Evolutionary conservation across 1,284 basidiomycete species (phyloP), one percentile per base, ranked within the genome.

Genomic region (Rhodotorula sp.): DNA sequence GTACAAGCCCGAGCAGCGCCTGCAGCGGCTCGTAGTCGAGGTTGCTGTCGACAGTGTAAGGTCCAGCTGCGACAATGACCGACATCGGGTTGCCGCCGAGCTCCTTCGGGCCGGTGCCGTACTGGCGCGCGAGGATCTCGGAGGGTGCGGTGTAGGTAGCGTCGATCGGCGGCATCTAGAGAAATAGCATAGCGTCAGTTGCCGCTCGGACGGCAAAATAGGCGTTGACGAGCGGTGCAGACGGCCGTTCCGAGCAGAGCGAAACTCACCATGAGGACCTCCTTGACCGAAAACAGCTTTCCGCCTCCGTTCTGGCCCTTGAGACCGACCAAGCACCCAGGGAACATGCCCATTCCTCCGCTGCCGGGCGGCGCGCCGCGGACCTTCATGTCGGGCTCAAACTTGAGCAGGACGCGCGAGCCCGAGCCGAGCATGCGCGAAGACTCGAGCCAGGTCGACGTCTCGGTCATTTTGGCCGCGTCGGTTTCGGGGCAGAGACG

Each of bases 251-350:
- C 13, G 41, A 46, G n/a, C 16, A 17, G 27, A 23, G 17, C 10
- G 21, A 9, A 21, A 80, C 84, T 69, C 74, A 91, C 93, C 77
- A 89, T 84, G 50, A 97, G 81, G 19, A 97, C 85, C 79, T 98
- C 93, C 42, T 88, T 87, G 0, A 90, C 94, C 21, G 88, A 85
- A 80, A 97, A 99, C 80, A 88, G 88, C 4, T 88, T 89, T 8
- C 92, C 94, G 2, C 93, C 92, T 3, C 93, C 94, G 80, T 98
- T 98, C 78, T 87, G 87, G 0, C 97, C 97, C 75, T 88, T 90
- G n/a, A 97, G 80, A 4, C 90, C 92, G 0, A 91, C 89, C 59
- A 99, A 88, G 53, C 90, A 89, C 3, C 97, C 97, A 1, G 94
- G 93, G 79, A 95, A 99, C 46, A 99, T 80, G 0, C 91, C 89